A percentile compares a stretch with the other conserved stretches of the same genome.
phyloP scores from a whole-genome alignment of 2,329 filamentous ascomycete species.

The Lachnum nothofagi region DNA sequence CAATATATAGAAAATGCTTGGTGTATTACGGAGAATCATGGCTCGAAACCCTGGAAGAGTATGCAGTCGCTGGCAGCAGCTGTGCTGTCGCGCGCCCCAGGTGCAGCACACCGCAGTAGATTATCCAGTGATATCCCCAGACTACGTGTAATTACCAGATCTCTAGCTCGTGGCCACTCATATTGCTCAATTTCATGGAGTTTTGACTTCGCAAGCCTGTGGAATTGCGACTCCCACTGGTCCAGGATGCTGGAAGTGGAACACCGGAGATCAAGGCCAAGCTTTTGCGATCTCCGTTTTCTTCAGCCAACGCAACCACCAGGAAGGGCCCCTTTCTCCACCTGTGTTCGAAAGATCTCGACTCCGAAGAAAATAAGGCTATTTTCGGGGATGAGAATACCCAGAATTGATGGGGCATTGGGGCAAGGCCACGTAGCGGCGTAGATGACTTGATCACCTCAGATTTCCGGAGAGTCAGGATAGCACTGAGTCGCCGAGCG shows the following conservation, averaged over 20 bases:
- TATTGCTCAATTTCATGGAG: slow-evolving; percentile 7
- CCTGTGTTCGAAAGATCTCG: no score
- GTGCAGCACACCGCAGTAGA: neutral
- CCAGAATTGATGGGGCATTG: no score
- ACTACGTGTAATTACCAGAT: neutral
- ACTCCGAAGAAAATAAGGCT: no score
- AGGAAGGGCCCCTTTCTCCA: no score
- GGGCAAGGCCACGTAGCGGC: no score
- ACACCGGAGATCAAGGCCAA: slow-evolving; percentile 1
- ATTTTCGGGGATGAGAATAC: no score
- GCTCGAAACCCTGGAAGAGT: no score
- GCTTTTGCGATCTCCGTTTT: neutral
- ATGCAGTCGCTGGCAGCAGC: no score
- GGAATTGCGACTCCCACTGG: neutral
- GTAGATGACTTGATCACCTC: no score
- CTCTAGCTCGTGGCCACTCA: neutral
- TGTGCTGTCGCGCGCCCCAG: neutral
- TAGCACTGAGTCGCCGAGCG: no score
- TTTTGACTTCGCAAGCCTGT: neutral
- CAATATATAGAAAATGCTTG: no score
- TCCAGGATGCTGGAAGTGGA: neutral
- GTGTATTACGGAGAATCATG: neutral
- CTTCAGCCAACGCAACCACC: neutral
- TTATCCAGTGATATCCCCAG: neutral
- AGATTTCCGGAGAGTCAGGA: no score